These are phyloP conservation scores for Heimioporus sp. DNA, from an alignment of 768 basidiomycete species.

Conservation along the genomic window DNA sequence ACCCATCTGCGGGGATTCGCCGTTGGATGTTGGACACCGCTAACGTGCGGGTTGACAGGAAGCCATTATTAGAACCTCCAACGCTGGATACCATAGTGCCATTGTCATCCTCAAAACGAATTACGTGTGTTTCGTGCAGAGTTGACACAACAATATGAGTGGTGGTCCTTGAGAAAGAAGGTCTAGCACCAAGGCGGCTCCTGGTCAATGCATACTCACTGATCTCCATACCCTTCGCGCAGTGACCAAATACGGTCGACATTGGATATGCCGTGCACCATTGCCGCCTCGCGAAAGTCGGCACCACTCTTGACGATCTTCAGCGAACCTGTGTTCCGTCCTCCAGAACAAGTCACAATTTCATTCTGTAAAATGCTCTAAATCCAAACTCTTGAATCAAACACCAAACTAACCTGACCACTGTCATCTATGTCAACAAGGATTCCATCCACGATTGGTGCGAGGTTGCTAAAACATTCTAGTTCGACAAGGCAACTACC, in stretches of 20 bases:
- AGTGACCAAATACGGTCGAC: slow-evolving; percentile 66
- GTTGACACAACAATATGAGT: slow-evolving; percentile 63
- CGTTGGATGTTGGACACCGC: slow-evolving; percentile 57
- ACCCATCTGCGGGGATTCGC: slow-evolving; percentile 12
- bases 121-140: slow-evolving; percentile 49
- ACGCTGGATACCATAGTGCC: slow-evolving; percentile 17
- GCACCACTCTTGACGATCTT: slow-evolving; percentile 81
- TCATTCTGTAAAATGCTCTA: slow-evolving; percentile 48
- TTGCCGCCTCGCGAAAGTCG: slow-evolving; percentile 66
- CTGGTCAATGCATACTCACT: slow-evolving; percentile 37
- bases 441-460: slow-evolving; percentile 80
- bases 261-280: slow-evolving; percentile 52
- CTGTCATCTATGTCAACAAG: slow-evolving; percentile 69
- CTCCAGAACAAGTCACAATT: slow-evolving; percentile 86
- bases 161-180: slow-evolving; percentile 42
- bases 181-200: not conserved
- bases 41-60: slow-evolving; percentile 57
- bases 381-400: not conserved
- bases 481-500: slow-evolving; percentile 62
- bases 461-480: slow-evolving; percentile 71
- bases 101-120: slow-evolving; percentile 42
- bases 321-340: slow-evolving; percentile 69
- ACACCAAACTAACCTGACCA: slow-evolving; percentile 54
- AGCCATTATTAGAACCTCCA: slow-evolving; percentile 44
- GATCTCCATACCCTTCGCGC: slow-evolving; percentile 42